These are phyloP conservation scores for Starmerella floricola DNA, from an alignment of 805 yeast species.

Conservation along the genomic window DNA sequence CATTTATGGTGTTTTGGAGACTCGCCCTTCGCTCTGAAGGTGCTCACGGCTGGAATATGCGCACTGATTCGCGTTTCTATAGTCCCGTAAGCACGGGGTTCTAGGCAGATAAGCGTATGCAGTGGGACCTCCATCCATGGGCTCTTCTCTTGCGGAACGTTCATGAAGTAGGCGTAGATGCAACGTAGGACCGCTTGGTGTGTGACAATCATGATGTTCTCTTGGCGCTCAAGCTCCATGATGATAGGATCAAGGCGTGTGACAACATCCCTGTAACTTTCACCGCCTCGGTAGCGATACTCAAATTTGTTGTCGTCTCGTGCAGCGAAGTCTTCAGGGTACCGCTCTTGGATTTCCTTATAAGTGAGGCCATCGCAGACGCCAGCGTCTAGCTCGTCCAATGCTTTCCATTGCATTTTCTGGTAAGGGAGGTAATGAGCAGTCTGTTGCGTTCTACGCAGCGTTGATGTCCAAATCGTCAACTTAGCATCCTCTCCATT, in stretches of 20 bases:
- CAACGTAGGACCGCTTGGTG: constrained; percentile 97
- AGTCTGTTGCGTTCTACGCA: constrained; percentile 84
- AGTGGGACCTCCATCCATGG: constrained; percentile 99
- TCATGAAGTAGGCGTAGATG: constrained; percentile 95
- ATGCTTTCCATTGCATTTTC: constrained; percentile 87
- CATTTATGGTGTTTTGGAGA: constrained; percentile 17
- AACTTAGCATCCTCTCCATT: constrained; percentile 37
- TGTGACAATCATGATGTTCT: constrained; percentile 85
- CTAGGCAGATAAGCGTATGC: constrained; percentile 85
- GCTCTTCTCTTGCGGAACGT: constrained; percentile 90
- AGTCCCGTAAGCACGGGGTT: constrained; percentile 90
- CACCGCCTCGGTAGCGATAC: constrained; percentile 94
- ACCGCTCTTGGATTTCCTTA: constrained; percentile 71
- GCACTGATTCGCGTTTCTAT: constrained; percentile 83
- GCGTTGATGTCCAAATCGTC: constrained; percentile 93
- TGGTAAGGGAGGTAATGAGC: constrained; percentile 70
- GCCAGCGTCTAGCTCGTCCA: constrained; percentile 95
- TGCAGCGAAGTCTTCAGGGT: constrained; percentile 91
- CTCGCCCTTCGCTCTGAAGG: constrained; percentile 92
- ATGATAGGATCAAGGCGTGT: constrained; percentile 91
- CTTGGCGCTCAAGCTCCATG: constrained; percentile 96
- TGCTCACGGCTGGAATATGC: constrained; percentile 93
- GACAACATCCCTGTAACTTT: constrained; percentile 89
- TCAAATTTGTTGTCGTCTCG: constrained; percentile 93
- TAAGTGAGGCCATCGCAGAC: constrained; percentile 95